Evolutionary conservation across 2,329 filamentous ascomycete species (phyloP), one percentile per base, ranked within the genome.

Genomic region (Domatiomyces globalis): DNA sequence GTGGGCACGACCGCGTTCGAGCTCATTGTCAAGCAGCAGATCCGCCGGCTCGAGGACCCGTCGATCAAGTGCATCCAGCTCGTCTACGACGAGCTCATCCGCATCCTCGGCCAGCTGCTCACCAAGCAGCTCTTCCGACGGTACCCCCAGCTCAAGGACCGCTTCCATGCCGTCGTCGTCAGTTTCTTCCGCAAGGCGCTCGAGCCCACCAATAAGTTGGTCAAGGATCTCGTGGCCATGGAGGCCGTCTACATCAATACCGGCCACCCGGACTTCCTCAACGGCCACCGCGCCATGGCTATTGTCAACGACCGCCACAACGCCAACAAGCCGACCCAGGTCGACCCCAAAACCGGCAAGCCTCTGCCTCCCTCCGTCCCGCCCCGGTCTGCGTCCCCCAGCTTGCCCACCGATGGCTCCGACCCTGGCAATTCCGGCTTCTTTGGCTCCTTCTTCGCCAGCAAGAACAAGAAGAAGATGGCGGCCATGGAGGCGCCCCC

Each of bases 381-480:
- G 1, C 82, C 75, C 49, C 82, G 88, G 56, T 80, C 85, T 44
- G 78, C 78, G 51, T 94, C 83, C 65, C 92, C 87, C 6, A 84
- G 83, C 42, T 72, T 87, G 47, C 80, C 81, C 50, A 65, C 70
- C 48, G 71, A 80, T 44, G 60, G 65, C 43, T 69, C 73, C 17
- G 70, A 72, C 36, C 71, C 69, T 25, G 69, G 67, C 55, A 86
- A 86, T 65, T 73, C 77, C 54, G 88, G 90, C 39, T 98, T 98
- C 78, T 98, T 98, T 63, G 92, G 92, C 61, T 94, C 87, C 64
- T 98, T 98, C 79, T 98, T 95, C 66, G 87, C 92, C 9, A 89
- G 87, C 65, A 98, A 96, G 80, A 98, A 96, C 74, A 98, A 96
- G 82, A 98, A 98, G 80, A 96, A 95, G 83, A 94, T 94, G 72